Conservation (phyloP, 192 early-diverging fungal genomes). For the Podila epigama region DNA sequence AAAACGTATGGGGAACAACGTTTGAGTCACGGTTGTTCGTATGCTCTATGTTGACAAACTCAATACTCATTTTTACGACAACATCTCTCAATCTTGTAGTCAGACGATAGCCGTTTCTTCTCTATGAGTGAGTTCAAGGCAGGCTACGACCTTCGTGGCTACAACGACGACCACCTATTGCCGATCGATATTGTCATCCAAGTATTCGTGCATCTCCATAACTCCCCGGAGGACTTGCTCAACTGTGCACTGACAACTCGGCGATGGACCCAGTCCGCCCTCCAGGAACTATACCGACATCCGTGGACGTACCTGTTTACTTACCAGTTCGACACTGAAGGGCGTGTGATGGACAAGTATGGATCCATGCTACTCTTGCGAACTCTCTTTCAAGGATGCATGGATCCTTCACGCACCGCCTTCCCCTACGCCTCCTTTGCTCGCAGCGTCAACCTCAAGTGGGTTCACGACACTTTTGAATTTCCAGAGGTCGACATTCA, state of each 20-base stretch:
- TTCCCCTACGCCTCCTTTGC: slow-evolving; percentile 44
- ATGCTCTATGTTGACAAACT: background rate
- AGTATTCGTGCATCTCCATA: slow-evolving; percentile 31
- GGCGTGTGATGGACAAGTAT: slow-evolving; percentile 36
- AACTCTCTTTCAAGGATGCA: slow-evolving; percentile 41
- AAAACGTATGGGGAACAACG: too few relatives aligned
- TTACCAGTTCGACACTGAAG: slow-evolving; percentile 43
- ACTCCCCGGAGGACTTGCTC: slow-evolving; percentile 29
- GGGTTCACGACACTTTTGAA: slow-evolving; percentile 48
- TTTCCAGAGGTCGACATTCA: slow-evolving; percentile 40
- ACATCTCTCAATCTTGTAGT: background rate
- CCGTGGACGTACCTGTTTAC: slow-evolving; percentile 38
- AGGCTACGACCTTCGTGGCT: slow-evolving; percentile 5
- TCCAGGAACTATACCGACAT: slow-evolving; percentile 45
- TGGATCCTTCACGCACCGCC: slow-evolving; percentile 22
- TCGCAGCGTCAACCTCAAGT: slow-evolving; percentile 41
- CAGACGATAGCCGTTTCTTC: background rate
- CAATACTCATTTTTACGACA: slow-evolving; percentile 7
- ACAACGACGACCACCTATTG: slow-evolving; percentile 7
- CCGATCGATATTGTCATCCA: slow-evolving; percentile 37
- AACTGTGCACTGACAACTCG: slow-evolving; percentile 33
- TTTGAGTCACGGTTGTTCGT: too few relatives aligned
- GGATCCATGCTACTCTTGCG: slow-evolving; percentile 43
- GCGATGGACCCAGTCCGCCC: slow-evolving; percentile 23
- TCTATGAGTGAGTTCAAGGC: too few relatives aligned